A percentile compares a stretch with the other conserved stretches of the same genome.
Conservation (phyloP, 148 eudicot genomes). For the Chenopodium quinoa region DNA sequence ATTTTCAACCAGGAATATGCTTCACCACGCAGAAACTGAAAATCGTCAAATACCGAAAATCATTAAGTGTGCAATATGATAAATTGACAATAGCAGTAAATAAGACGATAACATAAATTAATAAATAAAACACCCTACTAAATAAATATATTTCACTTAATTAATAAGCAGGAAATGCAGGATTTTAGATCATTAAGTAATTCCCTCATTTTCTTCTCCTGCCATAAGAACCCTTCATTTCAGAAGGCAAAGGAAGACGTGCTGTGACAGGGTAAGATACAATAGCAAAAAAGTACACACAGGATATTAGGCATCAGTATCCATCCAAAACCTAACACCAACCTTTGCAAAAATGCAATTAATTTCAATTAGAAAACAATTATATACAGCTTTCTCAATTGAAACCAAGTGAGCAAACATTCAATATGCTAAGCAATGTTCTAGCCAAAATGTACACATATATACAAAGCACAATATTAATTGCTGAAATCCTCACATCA, state of each 20-base stretch:
- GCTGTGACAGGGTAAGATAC: not conserved
- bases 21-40: too few species aligned
- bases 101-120: too few species aligned
- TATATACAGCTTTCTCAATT: conserved; percentile 23
- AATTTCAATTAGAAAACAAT: conserved; percentile 8
- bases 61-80: too few species aligned
- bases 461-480: conserved; percentile 15
- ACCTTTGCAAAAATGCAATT: conserved; percentile 3
- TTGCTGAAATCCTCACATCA: conserved; percentile 4
- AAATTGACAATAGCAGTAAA: not conserved
- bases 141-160: too few species aligned
- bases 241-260: not conserved
- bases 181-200: too few species aligned
- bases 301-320: not conserved
- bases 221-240: not conserved
- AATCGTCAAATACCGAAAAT: too few species aligned
- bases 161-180: too few species aligned
- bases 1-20: too few species aligned
- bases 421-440: conserved; percentile 5
- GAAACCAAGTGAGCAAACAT: conserved; percentile 16
- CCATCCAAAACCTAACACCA: not conserved
- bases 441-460: conserved; percentile 17
- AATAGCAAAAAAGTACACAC: not conserved
- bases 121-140: too few species aligned
- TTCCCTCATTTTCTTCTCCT: not conserved